phyloP scores from a whole-genome alignment of 768 basidiomycete species.

The Kwoniella mangroviensis region DNA sequence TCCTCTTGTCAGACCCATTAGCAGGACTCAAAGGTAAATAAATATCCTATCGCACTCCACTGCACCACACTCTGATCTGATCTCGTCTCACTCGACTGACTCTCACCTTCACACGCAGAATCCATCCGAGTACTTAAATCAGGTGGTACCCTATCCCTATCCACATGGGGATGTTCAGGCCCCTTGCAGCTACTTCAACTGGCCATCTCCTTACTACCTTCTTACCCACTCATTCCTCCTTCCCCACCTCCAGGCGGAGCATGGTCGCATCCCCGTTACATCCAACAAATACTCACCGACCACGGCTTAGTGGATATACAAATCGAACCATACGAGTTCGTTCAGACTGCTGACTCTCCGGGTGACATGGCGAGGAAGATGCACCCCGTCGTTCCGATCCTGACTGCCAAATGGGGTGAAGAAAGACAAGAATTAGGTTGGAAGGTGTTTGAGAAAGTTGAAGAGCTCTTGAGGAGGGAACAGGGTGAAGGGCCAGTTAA shows the following conservation, averaged over 20 bases:
- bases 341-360: background rate
- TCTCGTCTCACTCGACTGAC: too few relatives aligned
- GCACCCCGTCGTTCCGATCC: background rate
- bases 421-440: background rate
- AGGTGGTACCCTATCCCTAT: background rate
- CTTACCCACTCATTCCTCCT: background rate
- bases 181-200: conserved; percentile 4
- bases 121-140: conserved; percentile 4
- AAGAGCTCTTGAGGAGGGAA: background rate
- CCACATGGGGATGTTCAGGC: background rate
- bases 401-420: background rate
- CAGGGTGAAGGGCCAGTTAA: conserved; percentile 1
- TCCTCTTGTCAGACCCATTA: conserved; percentile 6
- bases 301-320: background rate
- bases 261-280: conserved; percentile 1
- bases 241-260: background rate
- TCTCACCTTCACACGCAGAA: background rate
- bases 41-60: too few relatives aligned
- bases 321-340: conserved; percentile 1
- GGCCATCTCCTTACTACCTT: background rate
- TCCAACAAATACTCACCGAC: background rate
- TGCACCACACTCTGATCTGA: too few relatives aligned
- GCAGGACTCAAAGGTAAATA: conserved; percentile 1
- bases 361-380: conserved; percentile 12
- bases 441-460: conserved; percentile 5